Evolutionary conservation across 305 asterid genomes (phyloP).

Genomic region (Fraxinus paxiana): DNA sequence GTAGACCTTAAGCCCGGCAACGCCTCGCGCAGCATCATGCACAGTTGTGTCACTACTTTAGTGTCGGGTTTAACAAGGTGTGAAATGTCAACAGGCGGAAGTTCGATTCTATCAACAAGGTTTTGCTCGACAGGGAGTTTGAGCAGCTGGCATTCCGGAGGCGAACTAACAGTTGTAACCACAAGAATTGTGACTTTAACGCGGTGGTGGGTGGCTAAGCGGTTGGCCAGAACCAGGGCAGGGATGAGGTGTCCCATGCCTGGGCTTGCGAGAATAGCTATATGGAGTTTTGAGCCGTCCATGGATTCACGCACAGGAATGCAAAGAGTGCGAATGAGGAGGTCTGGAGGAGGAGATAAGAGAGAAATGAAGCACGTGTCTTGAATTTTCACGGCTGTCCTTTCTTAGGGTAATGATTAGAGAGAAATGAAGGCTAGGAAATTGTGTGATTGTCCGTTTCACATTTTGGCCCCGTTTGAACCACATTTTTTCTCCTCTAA

Average conservation of each 20-base stretch:
- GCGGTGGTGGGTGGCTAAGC: conserved; percentile 46
- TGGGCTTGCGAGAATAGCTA: conserved; percentile 54
- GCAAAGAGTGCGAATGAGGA: not conserved
- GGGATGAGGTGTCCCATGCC: conserved; percentile 75
- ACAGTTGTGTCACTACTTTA: conserved; percentile 30
- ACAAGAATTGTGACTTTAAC: conserved; percentile 40
- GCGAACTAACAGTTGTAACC: conserved; percentile 29
- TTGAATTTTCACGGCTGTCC: not conserved
- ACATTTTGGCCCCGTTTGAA: no score
- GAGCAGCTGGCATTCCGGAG: conserved; percentile 32
- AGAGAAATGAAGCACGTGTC: not conserved
- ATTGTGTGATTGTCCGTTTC: not conserved
- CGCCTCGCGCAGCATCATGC: conserved; percentile 39
- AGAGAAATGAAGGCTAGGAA: not conserved
- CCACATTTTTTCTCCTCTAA: no score
- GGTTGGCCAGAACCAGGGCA: conserved; percentile 39
- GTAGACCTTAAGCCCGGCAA: conserved; percentile 36
- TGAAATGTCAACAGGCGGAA: conserved; percentile 49
- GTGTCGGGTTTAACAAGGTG: conserved; percentile 37
- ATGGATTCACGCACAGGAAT: not conserved
- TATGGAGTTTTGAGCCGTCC: conserved; percentile 30
- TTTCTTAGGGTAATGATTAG: not conserved
- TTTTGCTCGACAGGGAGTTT: conserved; percentile 18
- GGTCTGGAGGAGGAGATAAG: not conserved
- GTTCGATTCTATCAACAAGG: conserved; percentile 23